Conservation (phyloP, 352 stramenopile genomes). For the Pythium coloratum region DNA sequence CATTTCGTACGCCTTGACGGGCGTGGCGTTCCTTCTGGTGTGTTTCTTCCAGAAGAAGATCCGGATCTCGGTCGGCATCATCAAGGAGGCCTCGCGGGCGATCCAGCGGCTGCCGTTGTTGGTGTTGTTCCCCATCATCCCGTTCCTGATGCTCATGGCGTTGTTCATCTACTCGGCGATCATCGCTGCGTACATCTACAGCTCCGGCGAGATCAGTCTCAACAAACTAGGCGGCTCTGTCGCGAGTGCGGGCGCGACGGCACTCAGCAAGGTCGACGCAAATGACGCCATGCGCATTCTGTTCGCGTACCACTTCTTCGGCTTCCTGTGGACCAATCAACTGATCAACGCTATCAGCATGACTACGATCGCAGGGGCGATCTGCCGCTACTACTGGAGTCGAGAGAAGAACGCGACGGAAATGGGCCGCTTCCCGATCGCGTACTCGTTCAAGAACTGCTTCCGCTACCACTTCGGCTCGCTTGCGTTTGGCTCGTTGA, state of each 20-base stretch:
- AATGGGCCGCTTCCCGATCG: constrained; percentile 77
- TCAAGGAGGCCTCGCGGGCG: constrained; percentile 63
- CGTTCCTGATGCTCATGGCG: constrained; percentile 47
- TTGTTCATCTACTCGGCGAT: constrained; percentile 60
- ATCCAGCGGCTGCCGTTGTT: constrained; percentile 61
- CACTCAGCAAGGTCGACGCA: constrained; percentile 48
- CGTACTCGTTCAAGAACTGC: constrained; percentile 50
- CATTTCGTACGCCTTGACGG: constrained; percentile 53
- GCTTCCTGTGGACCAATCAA: constrained; percentile 95
- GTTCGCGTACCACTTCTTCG: constrained; percentile 89
- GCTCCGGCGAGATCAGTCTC: constrained; percentile 44
- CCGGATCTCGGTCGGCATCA: constrained; percentile 70
- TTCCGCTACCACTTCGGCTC: constrained; percentile 93
- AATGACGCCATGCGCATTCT: constrained; percentile 67
- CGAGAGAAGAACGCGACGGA: constrained; percentile 47
- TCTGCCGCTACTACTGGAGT: constrained; percentile 93
- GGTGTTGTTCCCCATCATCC: constrained; percentile 58
- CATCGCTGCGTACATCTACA: constrained; percentile 70
- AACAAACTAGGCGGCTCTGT: constrained; percentile 40
- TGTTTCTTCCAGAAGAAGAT: constrained; percentile 83
- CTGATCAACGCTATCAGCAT: constrained; percentile 95
- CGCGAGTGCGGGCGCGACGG: background rate
- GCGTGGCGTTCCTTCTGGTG: constrained; percentile 72
- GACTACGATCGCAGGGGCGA: constrained; percentile 90
- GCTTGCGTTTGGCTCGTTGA: constrained; percentile 95